Evolutionary conservation across 73 alveolate species (phyloP).

Genomic region (Tetrahymena malaccensis): DNA sequence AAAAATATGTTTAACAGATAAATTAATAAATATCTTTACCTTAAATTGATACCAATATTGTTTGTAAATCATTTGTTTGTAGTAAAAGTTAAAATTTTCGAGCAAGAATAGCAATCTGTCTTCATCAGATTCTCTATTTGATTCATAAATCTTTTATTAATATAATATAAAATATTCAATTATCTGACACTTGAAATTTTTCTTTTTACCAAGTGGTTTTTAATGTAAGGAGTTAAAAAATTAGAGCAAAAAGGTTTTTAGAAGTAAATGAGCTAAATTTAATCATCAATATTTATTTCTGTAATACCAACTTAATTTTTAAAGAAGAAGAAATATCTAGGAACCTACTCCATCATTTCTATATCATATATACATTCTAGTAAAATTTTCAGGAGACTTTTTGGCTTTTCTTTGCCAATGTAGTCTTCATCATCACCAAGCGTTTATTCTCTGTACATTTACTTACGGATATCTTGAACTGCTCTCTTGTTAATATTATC

Average conservation of each 20-base stretch:
- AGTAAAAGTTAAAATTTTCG: not conserved
- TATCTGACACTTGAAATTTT: not conserved
- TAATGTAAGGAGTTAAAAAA: slow-evolving; percentile 4
- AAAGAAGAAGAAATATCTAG: not conserved
- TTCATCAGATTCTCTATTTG: slow-evolving; percentile 42
- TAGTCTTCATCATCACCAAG: not conserved
- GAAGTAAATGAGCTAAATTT: not conserved
- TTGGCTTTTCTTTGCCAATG: not conserved
- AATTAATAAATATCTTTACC: not conserved
- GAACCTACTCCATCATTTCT: not conserved
- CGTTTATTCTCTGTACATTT: not conserved
- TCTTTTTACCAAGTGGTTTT: not conserved
- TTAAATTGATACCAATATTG: not conserved
- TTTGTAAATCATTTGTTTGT: slow-evolving; percentile 2
- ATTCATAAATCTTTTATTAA: not conserved
- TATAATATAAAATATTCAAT: not conserved
- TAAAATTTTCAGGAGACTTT: not conserved
- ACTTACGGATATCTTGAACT: not conserved
- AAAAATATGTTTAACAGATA: too few species aligned
- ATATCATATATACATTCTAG: not conserved
- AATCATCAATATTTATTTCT: not conserved
- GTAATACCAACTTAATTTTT: not conserved
- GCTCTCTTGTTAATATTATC: not conserved
- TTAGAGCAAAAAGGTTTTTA: slow-evolving; percentile 20
- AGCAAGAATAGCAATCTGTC: slow-evolving; percentile 23